Conservation (phyloP, 768 basidiomycete species). For the Dacryopinax spathularia region DNA sequence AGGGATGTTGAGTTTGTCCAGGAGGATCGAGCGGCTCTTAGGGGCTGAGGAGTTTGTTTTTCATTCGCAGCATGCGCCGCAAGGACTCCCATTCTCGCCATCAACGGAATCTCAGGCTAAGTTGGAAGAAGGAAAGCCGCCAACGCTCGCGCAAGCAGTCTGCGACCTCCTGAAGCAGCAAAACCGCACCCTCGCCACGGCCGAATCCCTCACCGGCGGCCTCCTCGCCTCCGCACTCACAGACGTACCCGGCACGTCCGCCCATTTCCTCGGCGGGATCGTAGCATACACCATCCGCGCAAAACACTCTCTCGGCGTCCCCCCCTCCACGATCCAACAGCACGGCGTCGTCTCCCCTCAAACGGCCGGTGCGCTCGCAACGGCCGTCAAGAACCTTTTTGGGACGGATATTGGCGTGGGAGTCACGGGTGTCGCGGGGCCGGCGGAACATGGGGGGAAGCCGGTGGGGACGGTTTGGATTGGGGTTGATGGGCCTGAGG, state of each 20-base stretch:
- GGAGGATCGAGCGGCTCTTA: neutral
- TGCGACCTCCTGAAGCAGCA: neutral
- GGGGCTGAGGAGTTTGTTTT: neutral
- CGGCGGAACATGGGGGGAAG: neutral
- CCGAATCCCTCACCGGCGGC: neutral
- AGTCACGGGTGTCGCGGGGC: neutral
- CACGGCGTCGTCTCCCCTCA: neutral
- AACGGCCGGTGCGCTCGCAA: neutral
- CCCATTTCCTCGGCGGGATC: neutral
- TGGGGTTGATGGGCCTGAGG: neutral
- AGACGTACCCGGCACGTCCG: neutral
- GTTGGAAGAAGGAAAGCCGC: too few species aligned
- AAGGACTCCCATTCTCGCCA: neutral
- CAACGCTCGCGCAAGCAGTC: neutral
- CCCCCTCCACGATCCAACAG: neutral
- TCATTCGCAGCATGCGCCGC: neutral
- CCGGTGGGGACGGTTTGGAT: neutral
- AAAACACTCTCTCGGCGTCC: neutral
- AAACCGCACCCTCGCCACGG: neutral
- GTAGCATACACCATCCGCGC: neutral
- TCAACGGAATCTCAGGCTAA: neutral
- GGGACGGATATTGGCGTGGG: neutral
- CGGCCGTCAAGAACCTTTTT: neutral
- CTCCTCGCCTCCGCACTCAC: neutral
- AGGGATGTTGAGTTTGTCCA: neutral